Evolutionary conservation across 2,329 filamentous ascomycete genomes (phyloP), one percentile per base, ranked within the genome.

Genomic region (Ophiostoma populinum): DNA sequence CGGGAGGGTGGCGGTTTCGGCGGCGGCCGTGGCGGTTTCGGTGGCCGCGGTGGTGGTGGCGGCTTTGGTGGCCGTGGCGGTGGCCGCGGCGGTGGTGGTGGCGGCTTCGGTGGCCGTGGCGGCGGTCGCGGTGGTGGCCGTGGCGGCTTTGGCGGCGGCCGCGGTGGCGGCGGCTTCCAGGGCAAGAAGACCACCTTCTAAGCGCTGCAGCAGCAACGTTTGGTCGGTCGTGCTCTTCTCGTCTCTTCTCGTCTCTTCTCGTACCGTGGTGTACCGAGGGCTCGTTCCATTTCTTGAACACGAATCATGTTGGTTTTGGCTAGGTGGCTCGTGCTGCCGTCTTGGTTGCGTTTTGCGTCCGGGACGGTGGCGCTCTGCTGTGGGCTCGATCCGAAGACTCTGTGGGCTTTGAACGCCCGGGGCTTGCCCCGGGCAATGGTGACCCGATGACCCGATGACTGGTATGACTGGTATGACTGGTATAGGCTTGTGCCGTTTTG

Each of bases 171-270:
- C 40, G 68, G 75, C 52, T 82, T 79, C 64, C 63, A 72, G 57
- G 83, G 82, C 58, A 78, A 73, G 63, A 90, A 86, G 74, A 74
- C 72, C 53, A 80, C 52, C 44, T 61, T 61, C 40, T 61, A 58
- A 56, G 32, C 18, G 30, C 19, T 22, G 37, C 24, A n/a, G 21
- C 10, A 19, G n/a, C 12, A 34, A 30, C 31, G 15, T 32, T 13
- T 35, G 28, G 9, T 10, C 5, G 4, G 20, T 12, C 29, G 12
- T 18, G 18, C 7, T 19, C 25, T 35, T 21, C n/a, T 10, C 25
- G 13, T 27, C 18, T 27, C 20, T 28, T 35, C 12, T 36, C 26
- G 16, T 32, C 24, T 21, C 13, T 27, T 45, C 49, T n/a, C n/a
- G n/a, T n/a, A n/a, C n/a, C n/a, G n/a, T n/a, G n/a, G n/a, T n/a